Evolutionary conservation across 495 filamentous ascomycete genomes (phyloP).

Genomic region (Lasiosphaeriaceae sp.): DNA sequence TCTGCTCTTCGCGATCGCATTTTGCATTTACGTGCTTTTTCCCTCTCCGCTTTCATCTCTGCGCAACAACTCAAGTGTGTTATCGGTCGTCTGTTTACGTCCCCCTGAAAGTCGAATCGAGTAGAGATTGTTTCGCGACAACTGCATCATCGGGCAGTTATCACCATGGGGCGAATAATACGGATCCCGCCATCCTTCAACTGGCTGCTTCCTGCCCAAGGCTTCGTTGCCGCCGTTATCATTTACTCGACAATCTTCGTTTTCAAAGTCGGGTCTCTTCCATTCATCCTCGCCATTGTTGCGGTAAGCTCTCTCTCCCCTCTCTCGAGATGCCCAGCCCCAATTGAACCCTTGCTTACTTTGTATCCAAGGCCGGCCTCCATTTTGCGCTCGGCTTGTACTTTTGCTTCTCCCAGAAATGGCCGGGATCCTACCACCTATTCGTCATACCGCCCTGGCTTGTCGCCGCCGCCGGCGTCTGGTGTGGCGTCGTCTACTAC

Average conservation of each 20-base stretch:
- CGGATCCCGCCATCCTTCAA: conserved; percentile 12
- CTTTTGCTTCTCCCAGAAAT: conserved; percentile 11
- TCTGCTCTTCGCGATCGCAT: not conserved
- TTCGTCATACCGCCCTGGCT: conserved; percentile 9
- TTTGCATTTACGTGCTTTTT: not conserved
- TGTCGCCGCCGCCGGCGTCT: conserved; percentile 15
- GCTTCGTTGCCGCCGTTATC: conserved; percentile 14
- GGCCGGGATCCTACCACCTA: conserved; percentile 6
- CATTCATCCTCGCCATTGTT: conserved; percentile 22
- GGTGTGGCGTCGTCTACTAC: conserved; percentile 18
- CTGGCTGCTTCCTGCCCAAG: conserved; percentile 23
- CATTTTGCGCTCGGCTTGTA: conserved; percentile 22
- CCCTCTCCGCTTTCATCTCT: not conserved
- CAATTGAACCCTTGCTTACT: not conserved
- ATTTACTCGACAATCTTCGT: conserved; percentile 25
- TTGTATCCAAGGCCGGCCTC: conserved; percentile 11
- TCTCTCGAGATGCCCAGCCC: not conserved
- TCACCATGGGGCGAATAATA: not conserved
- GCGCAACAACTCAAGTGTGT: not conserved
- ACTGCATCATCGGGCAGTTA: not conserved
- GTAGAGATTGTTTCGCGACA: not conserved
- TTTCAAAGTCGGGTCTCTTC: conserved; percentile 12
- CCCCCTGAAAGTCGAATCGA: not conserved
- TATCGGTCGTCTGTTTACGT: not conserved
- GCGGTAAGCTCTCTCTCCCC: conserved; percentile 11